These are phyloP conservation scores for Serpula lacrymans DNA, from an alignment of 768 basidiomycete species.

Conservation along the genomic window DNA sequence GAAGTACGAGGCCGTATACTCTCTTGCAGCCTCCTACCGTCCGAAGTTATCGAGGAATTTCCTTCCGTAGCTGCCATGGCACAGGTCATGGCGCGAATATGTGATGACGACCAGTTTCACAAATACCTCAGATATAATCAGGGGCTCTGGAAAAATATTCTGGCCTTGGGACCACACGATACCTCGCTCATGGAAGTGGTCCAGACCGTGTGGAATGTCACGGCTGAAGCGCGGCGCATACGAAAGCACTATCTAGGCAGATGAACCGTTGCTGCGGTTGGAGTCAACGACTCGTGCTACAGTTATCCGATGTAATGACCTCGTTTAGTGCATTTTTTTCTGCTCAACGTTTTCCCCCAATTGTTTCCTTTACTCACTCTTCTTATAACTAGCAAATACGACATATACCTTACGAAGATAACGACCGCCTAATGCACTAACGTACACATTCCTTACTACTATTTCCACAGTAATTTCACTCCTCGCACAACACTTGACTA, in stretches of 20 bases:
- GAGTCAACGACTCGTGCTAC: too few species aligned
- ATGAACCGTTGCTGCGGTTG: too few species aligned
- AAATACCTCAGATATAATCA: slow-evolving; percentile 40
- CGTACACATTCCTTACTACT: too few species aligned
- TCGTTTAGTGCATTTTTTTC: too few species aligned
- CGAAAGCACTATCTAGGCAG: slow-evolving; percentile 19
- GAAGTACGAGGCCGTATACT: slow-evolving; percentile 47
- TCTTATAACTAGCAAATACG: too few species aligned
- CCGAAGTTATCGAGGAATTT: slow-evolving; percentile 50
- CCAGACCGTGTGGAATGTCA: slow-evolving; percentile 68
- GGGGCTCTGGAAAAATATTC: slow-evolving; percentile 66
- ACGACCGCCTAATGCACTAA: too few species aligned
- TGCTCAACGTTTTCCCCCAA: too few species aligned
- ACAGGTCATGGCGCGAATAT: slow-evolving; percentile 39
- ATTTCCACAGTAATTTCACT: too few species aligned
- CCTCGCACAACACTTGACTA: too few species aligned
- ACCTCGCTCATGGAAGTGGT: slow-evolving; percentile 43
- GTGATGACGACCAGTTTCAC: slow-evolving; percentile 33
- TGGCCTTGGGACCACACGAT: slow-evolving; percentile 50
- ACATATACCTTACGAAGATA: too few species aligned
- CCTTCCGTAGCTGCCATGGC: slow-evolving; percentile 61
- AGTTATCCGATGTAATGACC: too few species aligned
- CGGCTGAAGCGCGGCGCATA: slow-evolving; percentile 55
- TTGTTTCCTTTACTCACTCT: too few species aligned
- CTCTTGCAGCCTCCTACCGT: slow-evolving; percentile 52